phyloP scores from a whole-genome alignment of 108 stramenopile genomes.

The Cyclotella atomus region DNA sequence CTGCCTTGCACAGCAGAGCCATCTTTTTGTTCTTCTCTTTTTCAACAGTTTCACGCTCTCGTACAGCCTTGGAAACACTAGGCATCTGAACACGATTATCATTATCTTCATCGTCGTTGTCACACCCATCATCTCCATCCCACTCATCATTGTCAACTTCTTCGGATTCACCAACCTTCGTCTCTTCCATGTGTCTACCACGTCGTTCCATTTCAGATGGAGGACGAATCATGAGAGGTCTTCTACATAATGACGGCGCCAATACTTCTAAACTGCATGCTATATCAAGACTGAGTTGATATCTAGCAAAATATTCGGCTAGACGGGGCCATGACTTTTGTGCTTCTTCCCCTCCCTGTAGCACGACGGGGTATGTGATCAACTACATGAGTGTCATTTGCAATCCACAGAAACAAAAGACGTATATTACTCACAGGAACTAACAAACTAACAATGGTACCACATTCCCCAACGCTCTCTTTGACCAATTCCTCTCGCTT shows the following conservation, averaged over 20 bases:
- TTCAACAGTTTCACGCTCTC: slow-evolving; percentile 28
- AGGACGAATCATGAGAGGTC: slow-evolving; percentile 69
- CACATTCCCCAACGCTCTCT: slow-evolving; percentile 48
- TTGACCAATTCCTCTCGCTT: slow-evolving; percentile 52
- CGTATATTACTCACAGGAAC: slow-evolving; percentile 71
- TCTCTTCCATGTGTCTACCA: not conserved
- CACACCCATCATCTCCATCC: slow-evolving; percentile 44
- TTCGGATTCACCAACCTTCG: not conserved
- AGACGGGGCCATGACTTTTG: slow-evolving; percentile 75
- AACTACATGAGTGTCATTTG: not conserved
- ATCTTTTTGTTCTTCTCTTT: slow-evolving; percentile 30
- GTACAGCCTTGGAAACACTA: slow-evolving; percentile 24
- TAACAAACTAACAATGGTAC: slow-evolving; percentile 76
- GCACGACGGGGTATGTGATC: not conserved
- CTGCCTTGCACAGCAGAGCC: slow-evolving; percentile 48
- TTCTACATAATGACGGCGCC: slow-evolving; percentile 65
- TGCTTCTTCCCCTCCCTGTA: slow-evolving; percentile 70
- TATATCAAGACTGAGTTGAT: slow-evolving; percentile 68
- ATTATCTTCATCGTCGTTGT: slow-evolving; percentile 24
- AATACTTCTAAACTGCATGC: slow-evolving; percentile 77
- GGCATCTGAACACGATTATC: not conserved
- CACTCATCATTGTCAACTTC: slow-evolving; percentile 11
- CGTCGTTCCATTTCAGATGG: slow-evolving; percentile 39
- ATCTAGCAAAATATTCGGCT: slow-evolving; percentile 78
- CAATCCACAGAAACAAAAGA: slow-evolving; percentile 3